These are phyloP conservation scores for Coemansia asiatica DNA, from an alignment of 192 early-diverging fungal species.

Conservation along the genomic window DNA sequence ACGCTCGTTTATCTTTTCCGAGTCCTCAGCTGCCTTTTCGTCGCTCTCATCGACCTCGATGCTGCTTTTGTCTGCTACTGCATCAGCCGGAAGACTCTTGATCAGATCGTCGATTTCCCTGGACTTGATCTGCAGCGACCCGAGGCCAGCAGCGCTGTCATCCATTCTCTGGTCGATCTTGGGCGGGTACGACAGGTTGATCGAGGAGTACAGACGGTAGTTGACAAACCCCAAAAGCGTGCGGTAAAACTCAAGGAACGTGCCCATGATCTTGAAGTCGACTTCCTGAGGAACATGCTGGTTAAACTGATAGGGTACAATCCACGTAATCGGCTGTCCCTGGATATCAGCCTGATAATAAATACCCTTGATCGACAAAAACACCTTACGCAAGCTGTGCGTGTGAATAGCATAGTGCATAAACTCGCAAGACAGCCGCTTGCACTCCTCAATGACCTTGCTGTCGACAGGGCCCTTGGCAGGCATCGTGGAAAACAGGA, in stretches of 20 bases:
- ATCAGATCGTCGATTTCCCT: conserved; percentile 47
- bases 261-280: conserved; percentile 95
- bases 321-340: conserved; percentile 91
- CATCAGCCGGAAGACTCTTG: conserved; percentile 29
- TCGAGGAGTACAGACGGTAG: conserved; percentile 85
- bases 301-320: conserved; percentile 94
- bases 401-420: conserved; percentile 86
- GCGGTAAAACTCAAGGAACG: conserved; percentile 95
- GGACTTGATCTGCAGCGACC: conserved; percentile 42
- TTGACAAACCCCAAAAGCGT: conserved; percentile 93
- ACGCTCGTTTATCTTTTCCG: conserved; percentile 28
- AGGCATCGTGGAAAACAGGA: conserved; percentile 90
- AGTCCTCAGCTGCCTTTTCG: conserved; percentile 8
- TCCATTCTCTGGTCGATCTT: conserved; percentile 61
- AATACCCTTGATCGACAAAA: conserved; percentile 98
- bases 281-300: conserved; percentile 86
- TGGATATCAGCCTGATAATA: conserved; percentile 99
- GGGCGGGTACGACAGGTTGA: conserved; percentile 92
- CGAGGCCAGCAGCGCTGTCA: conserved; percentile 45
- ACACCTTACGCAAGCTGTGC: conserved; percentile 80
- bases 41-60: conserved; percentile 25
- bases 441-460: conserved; percentile 71
- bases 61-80: conserved; percentile 11
- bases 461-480: conserved; percentile 61
- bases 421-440: conserved; percentile 85